Conservation (phyloP, 345 rosid genomes). For the Geranium brycei region DNA sequence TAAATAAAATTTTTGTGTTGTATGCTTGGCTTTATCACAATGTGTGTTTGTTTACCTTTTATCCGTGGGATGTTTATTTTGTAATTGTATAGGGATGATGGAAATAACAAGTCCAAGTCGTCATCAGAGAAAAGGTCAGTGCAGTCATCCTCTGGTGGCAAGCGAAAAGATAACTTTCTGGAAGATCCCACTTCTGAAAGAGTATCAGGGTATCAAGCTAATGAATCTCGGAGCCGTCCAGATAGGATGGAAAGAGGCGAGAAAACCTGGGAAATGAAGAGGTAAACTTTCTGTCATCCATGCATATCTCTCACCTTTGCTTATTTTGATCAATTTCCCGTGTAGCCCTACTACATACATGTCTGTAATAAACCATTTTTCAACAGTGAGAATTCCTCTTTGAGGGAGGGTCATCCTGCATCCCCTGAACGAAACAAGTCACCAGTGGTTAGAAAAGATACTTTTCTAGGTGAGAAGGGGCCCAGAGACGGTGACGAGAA, state of each 20-base stretch:
- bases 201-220: conserved; percentile 10
- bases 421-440: conserved; percentile 28
- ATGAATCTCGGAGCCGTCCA: conserved; percentile 15
- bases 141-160: conserved; percentile 22
- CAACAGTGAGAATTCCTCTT: conserved; percentile 43
- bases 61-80: conserved; percentile 3
- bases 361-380: conserved; percentile 12
- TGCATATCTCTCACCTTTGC: not conserved
- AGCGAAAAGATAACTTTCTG: conserved; percentile 21
- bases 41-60: conserved; percentile 2
- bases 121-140: conserved; percentile 17
- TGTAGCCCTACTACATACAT: not conserved
- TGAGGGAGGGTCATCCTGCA: conserved; percentile 20
- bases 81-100: conserved; percentile 23
- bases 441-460: conserved; percentile 21
- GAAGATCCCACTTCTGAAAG: conserved; percentile 19
- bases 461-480: conserved; percentile 15
- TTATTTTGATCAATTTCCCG: conserved; percentile 5
- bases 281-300: conserved; percentile 24
- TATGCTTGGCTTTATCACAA: not conserved
- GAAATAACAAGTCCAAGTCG: conserved; percentile 22
- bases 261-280: conserved; percentile 30
- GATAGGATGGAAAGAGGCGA: conserved; percentile 18
- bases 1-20: not conserved
- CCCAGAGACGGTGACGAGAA: conserved; percentile 27